Evolutionary conservation across 2,329 filamentous ascomycete genomes (phyloP), one percentile per base, ranked within the genome.

Genomic region (Fusarium sp.): DNA sequence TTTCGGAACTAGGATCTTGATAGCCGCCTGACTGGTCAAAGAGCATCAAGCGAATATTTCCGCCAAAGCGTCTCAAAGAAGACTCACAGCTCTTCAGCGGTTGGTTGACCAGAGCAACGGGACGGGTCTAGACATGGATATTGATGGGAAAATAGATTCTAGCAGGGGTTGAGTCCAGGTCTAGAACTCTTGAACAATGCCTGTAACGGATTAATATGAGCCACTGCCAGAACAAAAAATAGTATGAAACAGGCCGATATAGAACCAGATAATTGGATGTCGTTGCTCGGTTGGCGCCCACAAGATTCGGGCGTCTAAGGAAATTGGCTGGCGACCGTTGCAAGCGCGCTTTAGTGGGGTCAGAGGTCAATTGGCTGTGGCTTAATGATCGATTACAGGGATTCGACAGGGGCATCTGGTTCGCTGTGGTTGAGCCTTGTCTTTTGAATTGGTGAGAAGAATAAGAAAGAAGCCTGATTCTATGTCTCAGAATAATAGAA

Each of bases 21-120:
- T 75, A 74, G 70, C 68, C 72, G 68, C 72, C 68, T 59, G 63
- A 70, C 52, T 74, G 70, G 63, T 38, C 18, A 50, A 49, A 60
- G 70, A 63, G 20, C 22, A 24, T 50, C 22, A 54, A 42, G 18
- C 32, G 32, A 54, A 34, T 54, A 43, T 44, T 38, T 58, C 65
- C 52, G 44, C 29, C 50, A 60, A 40, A 22, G 44, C 38, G 59
- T 50, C 51, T 50, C 38, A 49, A 14, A 49, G 16, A 45, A 69
- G 65, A 69, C 45, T 69, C 59, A 64, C 51, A 64, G 49, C 58
- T 10, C 43, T 44, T 42, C 40, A 44, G 25, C 27, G 64, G 59
- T 68, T 68, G 66, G 64, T 45, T 60, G 42, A 47, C 59, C 64
- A 52, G n/a, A 59, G 53, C 52, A 24, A 54, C 40, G 50, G 65